These are phyloP conservation scores for Golubevia sp. DNA, from an alignment of 1,284 basidiomycete species.

Conservation along the genomic window DNA sequence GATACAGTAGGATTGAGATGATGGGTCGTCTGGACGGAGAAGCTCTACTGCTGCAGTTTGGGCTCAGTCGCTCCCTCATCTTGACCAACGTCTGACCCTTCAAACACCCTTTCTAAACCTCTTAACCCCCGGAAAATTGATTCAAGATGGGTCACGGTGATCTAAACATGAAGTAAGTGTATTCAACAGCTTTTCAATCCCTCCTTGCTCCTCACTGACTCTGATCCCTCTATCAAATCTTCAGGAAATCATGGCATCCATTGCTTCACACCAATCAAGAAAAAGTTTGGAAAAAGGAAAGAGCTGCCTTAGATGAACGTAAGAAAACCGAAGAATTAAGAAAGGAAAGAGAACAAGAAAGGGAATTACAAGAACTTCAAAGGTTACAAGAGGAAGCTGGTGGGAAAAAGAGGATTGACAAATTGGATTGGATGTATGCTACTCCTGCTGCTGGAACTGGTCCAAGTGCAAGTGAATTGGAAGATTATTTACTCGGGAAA, in stretches of 20 bases:
- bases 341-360: slow-evolving; percentile 13
- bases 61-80: too few relatives aligned
- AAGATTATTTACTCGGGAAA: slow-evolving; percentile 97
- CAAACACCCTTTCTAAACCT: too few relatives aligned
- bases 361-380: neutral
- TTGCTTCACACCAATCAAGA: too few relatives aligned
- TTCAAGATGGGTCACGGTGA: slow-evolving; percentile 81
- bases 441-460: slow-evolving; percentile 83
- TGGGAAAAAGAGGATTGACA: slow-evolving; percentile 89
- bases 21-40: too few relatives aligned
- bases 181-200: neutral
- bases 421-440: slow-evolving; percentile 98
- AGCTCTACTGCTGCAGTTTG: too few relatives aligned
- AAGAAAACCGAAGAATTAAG: too few relatives aligned
- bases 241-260: slow-evolving; percentile 4
- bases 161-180: slow-evolving; percentile 90
- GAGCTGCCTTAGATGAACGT: too few relatives aligned
- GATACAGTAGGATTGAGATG: too few relatives aligned
- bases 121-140: too few relatives aligned
- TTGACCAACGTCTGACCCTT: too few relatives aligned
- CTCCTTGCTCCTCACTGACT: neutral
- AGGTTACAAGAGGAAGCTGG: slow-evolving; percentile 70
- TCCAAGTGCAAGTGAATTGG: slow-evolving; percentile 85
- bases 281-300: too few relatives aligned
- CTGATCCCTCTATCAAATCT: slow-evolving; percentile 3